A percentile compares a stretch with the other conserved stretches of the same genome.
Evolutionary conservation across 306 rosid species (phyloP).

Genomic region (Vachellia collinsii): DNA sequence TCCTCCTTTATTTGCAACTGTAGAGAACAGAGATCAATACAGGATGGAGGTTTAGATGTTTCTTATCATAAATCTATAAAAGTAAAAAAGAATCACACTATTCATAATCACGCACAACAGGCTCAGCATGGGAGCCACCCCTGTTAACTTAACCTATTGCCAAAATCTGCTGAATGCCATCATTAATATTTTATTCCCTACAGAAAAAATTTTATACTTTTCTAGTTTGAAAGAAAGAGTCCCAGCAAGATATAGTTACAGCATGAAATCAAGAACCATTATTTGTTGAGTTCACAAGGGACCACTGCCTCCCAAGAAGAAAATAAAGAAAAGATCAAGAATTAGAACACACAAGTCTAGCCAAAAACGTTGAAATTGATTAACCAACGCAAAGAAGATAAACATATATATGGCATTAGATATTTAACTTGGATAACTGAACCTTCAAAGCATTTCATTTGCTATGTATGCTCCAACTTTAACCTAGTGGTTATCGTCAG

Average conservation of each 20-base stretch:
- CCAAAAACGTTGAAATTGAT: background rate
- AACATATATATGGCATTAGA: no score
- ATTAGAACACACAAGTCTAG: background rate
- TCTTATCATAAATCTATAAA: background rate
- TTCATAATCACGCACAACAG: background rate
- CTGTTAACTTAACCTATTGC: background rate
- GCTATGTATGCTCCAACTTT: constrained; percentile 9
- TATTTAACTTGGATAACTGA: background rate
- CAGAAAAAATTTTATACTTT: background rate
- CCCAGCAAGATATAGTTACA: background rate
- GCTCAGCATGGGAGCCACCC: background rate
- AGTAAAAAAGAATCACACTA: background rate
- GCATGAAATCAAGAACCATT: constrained; percentile 2
- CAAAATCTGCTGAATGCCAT: background rate
- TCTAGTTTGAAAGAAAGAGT: background rate
- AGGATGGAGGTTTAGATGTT: constrained; percentile 23
- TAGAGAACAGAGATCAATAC: constrained; percentile 33
- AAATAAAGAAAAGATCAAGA: background rate
- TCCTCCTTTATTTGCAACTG: constrained; percentile 82
- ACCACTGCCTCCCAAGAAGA: background rate
- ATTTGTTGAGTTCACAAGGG: background rate
- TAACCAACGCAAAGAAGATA: background rate
- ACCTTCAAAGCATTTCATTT: background rate
- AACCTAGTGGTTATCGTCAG: background rate
- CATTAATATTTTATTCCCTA: background rate